Evolutionary conservation across 1,284 basidiomycete genomes (phyloP), one percentile per base, ranked within the genome.

Genomic region (Chiua sp.): DNA sequence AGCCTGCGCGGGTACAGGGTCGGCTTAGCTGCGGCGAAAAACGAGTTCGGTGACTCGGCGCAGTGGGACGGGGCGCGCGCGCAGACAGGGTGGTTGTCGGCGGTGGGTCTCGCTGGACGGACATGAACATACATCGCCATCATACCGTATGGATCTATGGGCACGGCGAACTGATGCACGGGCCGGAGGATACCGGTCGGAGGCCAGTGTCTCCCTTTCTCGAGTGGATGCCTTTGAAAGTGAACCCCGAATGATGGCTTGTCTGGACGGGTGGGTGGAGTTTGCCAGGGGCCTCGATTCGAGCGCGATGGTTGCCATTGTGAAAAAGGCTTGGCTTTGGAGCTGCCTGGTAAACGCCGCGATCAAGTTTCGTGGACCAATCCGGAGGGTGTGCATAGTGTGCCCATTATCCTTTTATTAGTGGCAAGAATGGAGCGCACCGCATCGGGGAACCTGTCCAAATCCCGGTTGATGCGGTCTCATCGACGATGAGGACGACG

Each of bases 401-500:
- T 44, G 7, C n/a, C 50, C 52, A 48, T 62, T 55, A 18, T 51
- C 42, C 42, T 44, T 58, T n/a, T 56, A 57, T 57, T 51, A 35
- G 30, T 49, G 12, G 26, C 47, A 49, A 44, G 44, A 51, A 63
- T 33, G 48, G 54, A 51, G 28, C 35, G 44, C 59, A 26, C n/a
- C 15, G 13, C 22, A n/a, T 53, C 54, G 65, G 68, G 52, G 32
- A 44, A 22, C 39, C 59, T 35, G 50, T 58, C 58, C 51, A 49
- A 60, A 56, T 51, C 30, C 50, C 47, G 32, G 20, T 39, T 55
- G 49, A 50, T 47, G 22, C 47, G 32, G 63, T 12, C 63, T 51
- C 42, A 44, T 64, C 71, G 67, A 70, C 60, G 71, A 61, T 70
- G 71, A 68, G 68, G 65, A 64, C 69, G 59, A 59, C 22, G 30